Base-by-base conservation (phyloP, 768 basidiomycete species). In the Termitomyces sp. region DNA sequence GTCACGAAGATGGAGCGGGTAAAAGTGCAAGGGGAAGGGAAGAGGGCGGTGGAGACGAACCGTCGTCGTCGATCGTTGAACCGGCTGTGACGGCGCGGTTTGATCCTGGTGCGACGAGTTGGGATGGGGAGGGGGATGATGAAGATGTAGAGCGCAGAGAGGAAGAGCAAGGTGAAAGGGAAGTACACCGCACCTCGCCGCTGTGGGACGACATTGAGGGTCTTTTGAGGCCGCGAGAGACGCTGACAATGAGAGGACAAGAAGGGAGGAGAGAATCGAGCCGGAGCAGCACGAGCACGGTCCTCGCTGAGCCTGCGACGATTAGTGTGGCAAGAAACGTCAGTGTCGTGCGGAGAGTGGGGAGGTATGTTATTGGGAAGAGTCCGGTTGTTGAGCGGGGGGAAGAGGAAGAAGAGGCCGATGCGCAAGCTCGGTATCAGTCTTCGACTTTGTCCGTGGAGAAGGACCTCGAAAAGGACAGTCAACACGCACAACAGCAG, bases 321-420 rank as follows among this genome's bases (percentile, higher is more conserved):
- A 74, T 82, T 49, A 78, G 29, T 10, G 37, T 52, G 14, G 57
- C 82, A 7, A 69, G 77, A 48, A 73, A 72, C 52, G 80, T 75
- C 9, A 78, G 74, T 21, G 69, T 85, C 11, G 81, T 77, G 25
- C 72, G 80, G 55, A 72, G 79, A 50, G 76, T 81, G 12, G 74
- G 79, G 10, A 83, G 84, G n/a, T 81, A 79, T 43, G 75, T 84
- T 17, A 66, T 84, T 38, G 72, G 75, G 54, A 65, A 65, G 48
- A 56, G 55, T 41, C 57, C 61, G 12, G 65, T 61, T 21, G 56
- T 56, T 41, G 60, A 56, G 47, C 52, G 52, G 23, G 57, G 51
- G 57, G 46, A 27, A 29, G 57, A 49, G 55, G 62, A 53, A 52
- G 58, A 37, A 50, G 62, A 59, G 17, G 4, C n/a, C 9, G 19